Conservation (phyloP, 2,329 filamentous ascomycete species). For the Teratosphaeria nubilosa region DNA sequence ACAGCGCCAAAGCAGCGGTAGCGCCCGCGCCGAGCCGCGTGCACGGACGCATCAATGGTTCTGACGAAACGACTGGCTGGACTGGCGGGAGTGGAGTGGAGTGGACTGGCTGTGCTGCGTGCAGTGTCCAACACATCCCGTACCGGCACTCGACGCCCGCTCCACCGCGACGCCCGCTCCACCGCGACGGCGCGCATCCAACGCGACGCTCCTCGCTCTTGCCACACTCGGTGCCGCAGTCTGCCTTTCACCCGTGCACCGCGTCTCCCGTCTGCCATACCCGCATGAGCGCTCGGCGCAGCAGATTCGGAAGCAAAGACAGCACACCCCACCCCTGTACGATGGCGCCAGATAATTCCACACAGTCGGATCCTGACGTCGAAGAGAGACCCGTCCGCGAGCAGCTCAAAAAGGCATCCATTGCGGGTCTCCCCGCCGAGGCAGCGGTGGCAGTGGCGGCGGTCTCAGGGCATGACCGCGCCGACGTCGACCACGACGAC, state of each 20-base stretch:
- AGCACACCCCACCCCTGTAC: not conserved
- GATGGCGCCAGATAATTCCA: not conserved
- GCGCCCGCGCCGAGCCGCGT: no score
- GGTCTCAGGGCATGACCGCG: not conserved
- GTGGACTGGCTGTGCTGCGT: no score
- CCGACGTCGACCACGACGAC: slow-evolving; percentile 4
- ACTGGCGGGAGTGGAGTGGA: no score
- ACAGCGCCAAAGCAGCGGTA: no score
- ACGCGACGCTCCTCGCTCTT: not conserved
- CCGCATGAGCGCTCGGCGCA: not conserved
- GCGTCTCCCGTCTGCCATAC: not conserved
- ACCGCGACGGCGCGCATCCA: no score
- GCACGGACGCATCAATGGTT: no score
- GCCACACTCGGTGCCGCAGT: not conserved
- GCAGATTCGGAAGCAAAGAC: not conserved
- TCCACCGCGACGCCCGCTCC: no score
- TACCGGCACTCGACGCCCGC: no score
- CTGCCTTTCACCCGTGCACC: not conserved
- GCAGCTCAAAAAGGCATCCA: slow-evolving; percentile 52
- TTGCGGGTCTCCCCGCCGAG: slow-evolving; percentile 30
- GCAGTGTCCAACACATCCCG: no score
- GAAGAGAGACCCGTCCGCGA: slow-evolving; percentile 50
- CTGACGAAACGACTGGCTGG: no score
- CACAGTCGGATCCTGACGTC: slow-evolving; percentile 32
- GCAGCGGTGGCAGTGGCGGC: not conserved